Evolutionary conservation across 345 rosid genomes (phyloP).

Genomic region (Sisymbrium irio): DNA sequence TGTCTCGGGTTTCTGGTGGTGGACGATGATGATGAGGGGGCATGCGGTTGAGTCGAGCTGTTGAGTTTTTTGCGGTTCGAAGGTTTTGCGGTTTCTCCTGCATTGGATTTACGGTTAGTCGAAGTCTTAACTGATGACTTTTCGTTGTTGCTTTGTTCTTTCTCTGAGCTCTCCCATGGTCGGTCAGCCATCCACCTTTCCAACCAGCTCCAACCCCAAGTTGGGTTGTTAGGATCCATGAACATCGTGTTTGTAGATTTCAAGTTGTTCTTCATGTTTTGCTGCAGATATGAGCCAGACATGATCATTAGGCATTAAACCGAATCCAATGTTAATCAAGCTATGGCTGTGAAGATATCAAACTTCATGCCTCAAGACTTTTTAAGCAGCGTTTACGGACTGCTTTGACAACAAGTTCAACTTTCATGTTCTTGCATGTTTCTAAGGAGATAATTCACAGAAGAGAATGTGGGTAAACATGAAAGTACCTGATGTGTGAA

Average conservation of each 20-base stretch:
- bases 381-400: neutral
- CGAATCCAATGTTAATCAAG: neutral
- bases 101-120: conserved; percentile 36
- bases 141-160: conserved; percentile 40
- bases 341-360: neutral
- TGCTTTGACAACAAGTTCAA: neutral
- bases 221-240: conserved; percentile 72
- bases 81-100: conserved; percentile 63
- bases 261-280: conserved; percentile 64
- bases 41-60: conserved; percentile 37
- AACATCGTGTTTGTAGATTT: conserved; percentile 50
- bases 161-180: conserved; percentile 71
- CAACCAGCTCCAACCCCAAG: conserved; percentile 99
- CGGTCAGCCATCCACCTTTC: conserved; percentile 91
- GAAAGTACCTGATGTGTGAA: conserved; percentile 79
- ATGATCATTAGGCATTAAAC: conserved; percentile 4
- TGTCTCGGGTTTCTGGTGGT: conserved; percentile 46
- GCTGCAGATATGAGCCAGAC: conserved; percentile 41
- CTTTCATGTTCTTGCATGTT: neutral
- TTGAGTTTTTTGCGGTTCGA: conserved; percentile 64
- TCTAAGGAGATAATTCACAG: neutral
- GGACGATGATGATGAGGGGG: conserved; percentile 54
- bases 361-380: neutral
- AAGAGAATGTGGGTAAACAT: neutral
- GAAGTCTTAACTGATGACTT: conserved; percentile 50